These are phyloP conservation scores for Candida corydali DNA, from an alignment of 805 yeast species.

Conservation along the genomic window DNA sequence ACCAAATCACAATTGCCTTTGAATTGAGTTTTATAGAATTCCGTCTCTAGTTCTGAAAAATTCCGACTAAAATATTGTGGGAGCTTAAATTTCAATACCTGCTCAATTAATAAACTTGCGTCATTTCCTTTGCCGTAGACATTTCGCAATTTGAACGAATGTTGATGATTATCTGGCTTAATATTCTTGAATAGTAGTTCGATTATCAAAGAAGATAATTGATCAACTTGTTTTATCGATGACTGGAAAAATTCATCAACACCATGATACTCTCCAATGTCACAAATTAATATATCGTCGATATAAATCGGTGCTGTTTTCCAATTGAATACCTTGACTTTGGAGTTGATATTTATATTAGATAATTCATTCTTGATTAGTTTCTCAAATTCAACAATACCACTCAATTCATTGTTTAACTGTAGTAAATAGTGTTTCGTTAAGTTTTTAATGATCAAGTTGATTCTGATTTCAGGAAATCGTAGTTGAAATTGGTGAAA, in stretches of 20 bases:
- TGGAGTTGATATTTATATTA: slow-evolving; percentile 25
- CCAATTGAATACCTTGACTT: slow-evolving; percentile 47
- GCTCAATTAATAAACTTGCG: slow-evolving; percentile 45
- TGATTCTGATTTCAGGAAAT: slow-evolving; percentile 7
- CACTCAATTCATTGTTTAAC: slow-evolving; percentile 21
- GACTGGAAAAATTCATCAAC: slow-evolving; percentile 41
- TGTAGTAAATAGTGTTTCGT: slow-evolving; percentile 28
- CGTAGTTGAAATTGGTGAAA: slow-evolving; percentile 8
- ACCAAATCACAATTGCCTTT: slow-evolving; percentile 63
- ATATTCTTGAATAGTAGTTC: slow-evolving; percentile 22
- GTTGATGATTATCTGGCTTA: slow-evolving; percentile 14
- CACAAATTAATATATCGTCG: slow-evolving; percentile 39
- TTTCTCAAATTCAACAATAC: slow-evolving; percentile 10
- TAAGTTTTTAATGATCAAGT: slow-evolving; percentile 35
- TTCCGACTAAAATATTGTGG: slow-evolving; percentile 33
- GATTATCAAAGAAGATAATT: slow-evolving; percentile 48
- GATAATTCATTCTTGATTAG: not conserved
- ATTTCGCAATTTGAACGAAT: slow-evolving; percentile 46
- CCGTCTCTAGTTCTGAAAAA: slow-evolving; percentile 33
- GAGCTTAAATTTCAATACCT: slow-evolving; percentile 29
- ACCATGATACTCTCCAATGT: slow-evolving; percentile 37
- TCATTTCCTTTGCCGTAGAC: slow-evolving; percentile 57
- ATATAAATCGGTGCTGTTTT: slow-evolving; percentile 36
- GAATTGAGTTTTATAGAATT: slow-evolving; percentile 29
- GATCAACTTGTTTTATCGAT: slow-evolving; percentile 43